Evolutionary conservation across 306 rosid species (phyloP), one percentile per base, ranked within the genome.

Genomic region (Malus sieversii): DNA sequence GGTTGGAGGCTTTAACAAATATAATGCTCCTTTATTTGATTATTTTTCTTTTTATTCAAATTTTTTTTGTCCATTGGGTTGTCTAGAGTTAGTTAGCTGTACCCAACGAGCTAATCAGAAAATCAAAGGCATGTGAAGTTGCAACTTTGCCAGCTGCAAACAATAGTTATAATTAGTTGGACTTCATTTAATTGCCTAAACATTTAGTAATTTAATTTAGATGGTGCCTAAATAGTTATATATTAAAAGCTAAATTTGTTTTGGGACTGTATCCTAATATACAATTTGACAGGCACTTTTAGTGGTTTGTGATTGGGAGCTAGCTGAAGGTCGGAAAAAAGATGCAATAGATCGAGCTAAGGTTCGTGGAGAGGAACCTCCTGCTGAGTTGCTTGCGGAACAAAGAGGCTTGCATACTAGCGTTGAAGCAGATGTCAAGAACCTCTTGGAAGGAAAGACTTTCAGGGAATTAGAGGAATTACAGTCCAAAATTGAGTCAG

Each of bases 321-420:
- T 95, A 76, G 92, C 92, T 79, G 99, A 90, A 88, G 96, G 96
- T 82, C 90, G 84, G 33, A 95, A 89, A 76, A 95, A 89, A 80
- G 99, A 95, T 82, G 97, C 92, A 30, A 74, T 92, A 74, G 97
- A 90, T 83, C 93, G 99, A 77, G 99, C 99, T 74, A 86, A 93
- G 88, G 99, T 95, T 66, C 96, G 97, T 48, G 99, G 99, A 77
- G 97, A 95, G 86, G 91, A 89, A 81, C 97, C 97, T 68, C 97
- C 97, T 48, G 89, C 92, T 25, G 97, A 92, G 86, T 85, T 95
- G 87, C 99, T 90, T 79, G 99, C 99, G 44, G 97, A 95, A 86
- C 97, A 92, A 83, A 92, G 99, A 85, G 99, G 99, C 72, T 29
- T 95, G 84, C 99, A 95, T 87, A 79, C 91, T 70, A 92, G 96